Evolutionary conservation across 1,284 basidiomycete genomes (phyloP).

Genomic region (Malassezia dermatis): DNA sequence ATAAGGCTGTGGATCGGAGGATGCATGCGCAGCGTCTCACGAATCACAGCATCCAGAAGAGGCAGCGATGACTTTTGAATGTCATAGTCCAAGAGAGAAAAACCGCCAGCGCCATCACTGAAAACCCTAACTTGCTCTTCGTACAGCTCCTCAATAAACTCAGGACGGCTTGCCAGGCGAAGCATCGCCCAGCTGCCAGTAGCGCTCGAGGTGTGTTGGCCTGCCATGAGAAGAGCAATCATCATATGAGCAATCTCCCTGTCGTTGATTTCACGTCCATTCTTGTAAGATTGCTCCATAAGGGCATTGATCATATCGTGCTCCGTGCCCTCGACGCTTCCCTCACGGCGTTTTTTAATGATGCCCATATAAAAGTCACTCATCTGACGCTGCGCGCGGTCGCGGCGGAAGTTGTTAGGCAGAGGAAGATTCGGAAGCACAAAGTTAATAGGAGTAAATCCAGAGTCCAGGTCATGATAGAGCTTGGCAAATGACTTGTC

Average conservation of each 20-base stretch:
- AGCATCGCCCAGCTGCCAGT: constrained; percentile 81
- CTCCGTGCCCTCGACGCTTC: constrained; percentile 49
- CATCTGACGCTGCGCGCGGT: constrained; percentile 85
- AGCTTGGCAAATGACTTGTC: constrained; percentile 76
- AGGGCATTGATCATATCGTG: constrained; percentile 89
- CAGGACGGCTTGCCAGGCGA: constrained; percentile 69
- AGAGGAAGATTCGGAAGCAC: constrained; percentile 87
- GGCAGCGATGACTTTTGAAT: constrained; percentile 67
- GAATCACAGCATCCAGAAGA: constrained; percentile 75
- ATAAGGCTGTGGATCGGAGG: constrained; percentile 51
- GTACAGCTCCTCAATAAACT: constrained; percentile 58
- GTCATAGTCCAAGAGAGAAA: constrained; percentile 75
- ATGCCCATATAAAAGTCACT: constrained; percentile 85
- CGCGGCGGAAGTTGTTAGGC: constrained; percentile 74
- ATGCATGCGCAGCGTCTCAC: constrained; percentile 68
- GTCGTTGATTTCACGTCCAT: constrained; percentile 67
- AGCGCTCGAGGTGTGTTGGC: constrained; percentile 92
- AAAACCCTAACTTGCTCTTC: constrained; percentile 80
- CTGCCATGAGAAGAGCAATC: constrained; percentile 60
- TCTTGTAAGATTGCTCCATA: constrained; percentile 73
- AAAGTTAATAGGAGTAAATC: constrained; percentile 57
- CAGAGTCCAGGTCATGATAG: constrained; percentile 80
- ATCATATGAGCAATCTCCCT: constrained; percentile 93
- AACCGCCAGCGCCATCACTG: constrained; percentile 54
- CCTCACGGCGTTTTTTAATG: constrained; percentile 61